Conservation (phyloP, 108 stramenopile genomes). For the Discostella stelligeroides region DNA sequence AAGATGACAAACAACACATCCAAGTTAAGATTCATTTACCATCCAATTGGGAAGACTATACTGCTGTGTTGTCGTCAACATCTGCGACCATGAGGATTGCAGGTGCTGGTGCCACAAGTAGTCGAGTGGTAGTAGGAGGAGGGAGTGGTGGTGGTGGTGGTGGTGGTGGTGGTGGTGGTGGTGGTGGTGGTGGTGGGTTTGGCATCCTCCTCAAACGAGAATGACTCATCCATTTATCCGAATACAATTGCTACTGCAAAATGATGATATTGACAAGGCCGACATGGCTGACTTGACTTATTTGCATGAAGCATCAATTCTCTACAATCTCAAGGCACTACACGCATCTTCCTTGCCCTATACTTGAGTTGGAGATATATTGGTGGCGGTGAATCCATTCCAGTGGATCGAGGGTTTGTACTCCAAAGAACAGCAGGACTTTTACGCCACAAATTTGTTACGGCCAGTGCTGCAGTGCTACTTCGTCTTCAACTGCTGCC, state of each 20-base stretch:
- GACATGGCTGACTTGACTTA: slow-evolving; percentile 93
- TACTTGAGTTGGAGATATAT: slow-evolving; percentile 89
- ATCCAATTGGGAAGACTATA: slow-evolving; percentile 56
- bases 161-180: not conserved
- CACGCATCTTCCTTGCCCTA: slow-evolving; percentile 74
- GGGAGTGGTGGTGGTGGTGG: no score
- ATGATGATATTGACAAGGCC: slow-evolving; percentile 60
- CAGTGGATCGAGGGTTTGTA: no score
- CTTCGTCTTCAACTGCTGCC: no score
- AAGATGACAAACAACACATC: slow-evolving; percentile 46
- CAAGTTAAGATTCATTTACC: slow-evolving; percentile 54
- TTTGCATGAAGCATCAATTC: slow-evolving; percentile 95
- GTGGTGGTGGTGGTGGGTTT: no score
- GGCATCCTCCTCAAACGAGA: no score
- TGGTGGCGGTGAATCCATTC: slow-evolving; percentile 89
- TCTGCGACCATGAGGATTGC: slow-evolving; percentile 5
- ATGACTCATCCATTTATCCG: no score
- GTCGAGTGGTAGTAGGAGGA: no score
- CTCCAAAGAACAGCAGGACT: slow-evolving; percentile 48
- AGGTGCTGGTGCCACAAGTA: not conserved
- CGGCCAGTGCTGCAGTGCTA: slow-evolving; percentile 61
- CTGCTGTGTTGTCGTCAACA: no score
- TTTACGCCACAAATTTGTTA: slow-evolving; percentile 73
- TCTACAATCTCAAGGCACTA: slow-evolving; percentile 86
- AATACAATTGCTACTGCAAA: slow-evolving; percentile 71